Evolutionary conservation across 192 early-diverging fungal genomes (phyloP).

Genomic region (Pecoramyces ruminantium): DNA sequence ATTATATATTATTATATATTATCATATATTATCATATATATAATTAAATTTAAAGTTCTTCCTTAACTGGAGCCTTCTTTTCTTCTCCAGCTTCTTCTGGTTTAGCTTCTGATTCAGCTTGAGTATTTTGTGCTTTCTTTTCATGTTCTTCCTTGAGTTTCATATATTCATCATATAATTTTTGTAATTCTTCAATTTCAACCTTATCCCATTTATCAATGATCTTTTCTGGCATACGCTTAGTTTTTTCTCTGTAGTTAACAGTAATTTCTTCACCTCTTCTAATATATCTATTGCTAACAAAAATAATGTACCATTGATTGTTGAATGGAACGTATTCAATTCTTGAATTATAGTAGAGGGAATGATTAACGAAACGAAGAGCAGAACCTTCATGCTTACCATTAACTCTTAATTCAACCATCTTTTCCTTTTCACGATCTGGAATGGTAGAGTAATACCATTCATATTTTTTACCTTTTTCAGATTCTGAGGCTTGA

Average conservation of each 20-base stretch:
- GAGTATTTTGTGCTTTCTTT: background rate
- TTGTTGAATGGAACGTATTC: background rate
- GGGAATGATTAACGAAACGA: background rate
- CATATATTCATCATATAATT: background rate
- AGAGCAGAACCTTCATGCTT: background rate
- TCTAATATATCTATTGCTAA: background rate
- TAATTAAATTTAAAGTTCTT: background rate
- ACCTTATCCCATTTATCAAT: background rate
- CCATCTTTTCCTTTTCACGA: background rate
- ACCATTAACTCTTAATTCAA: background rate
- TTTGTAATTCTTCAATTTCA: background rate
- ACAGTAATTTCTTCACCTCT: background rate
- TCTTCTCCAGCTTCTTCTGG: background rate
- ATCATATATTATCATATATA: too few relatives aligned
- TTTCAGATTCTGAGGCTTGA: background rate
- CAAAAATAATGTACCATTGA: background rate
- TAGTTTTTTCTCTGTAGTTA: background rate
- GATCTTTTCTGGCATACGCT: background rate
- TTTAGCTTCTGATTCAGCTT: background rate
- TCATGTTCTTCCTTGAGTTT: background rate
- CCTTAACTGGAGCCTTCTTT: background rate
- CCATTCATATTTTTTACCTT: background rate
- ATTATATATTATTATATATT: too few relatives aligned
- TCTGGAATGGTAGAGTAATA: background rate
- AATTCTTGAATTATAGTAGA: background rate